A percentile compares a stretch with the other conserved stretches of the same genome.
phyloP scores from a whole-genome alignment of 306 rosid genomes.

The Vigna mungo region DNA sequence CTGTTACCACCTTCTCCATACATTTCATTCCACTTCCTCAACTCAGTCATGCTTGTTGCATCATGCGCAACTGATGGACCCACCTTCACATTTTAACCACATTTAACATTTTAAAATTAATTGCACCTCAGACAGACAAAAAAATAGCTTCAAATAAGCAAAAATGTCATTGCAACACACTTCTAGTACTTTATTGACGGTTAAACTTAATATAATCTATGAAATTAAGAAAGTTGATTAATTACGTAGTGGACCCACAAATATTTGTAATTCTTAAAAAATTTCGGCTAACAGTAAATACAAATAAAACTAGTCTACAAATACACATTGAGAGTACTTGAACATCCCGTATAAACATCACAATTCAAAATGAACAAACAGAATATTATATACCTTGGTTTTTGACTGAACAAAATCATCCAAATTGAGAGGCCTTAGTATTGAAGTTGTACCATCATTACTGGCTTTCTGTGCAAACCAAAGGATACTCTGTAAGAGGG shows the following conservation, averaged over 20 bases:
- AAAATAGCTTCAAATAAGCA: not conserved
- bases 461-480: slow-evolving; percentile 55
- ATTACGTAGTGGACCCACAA: not conserved
- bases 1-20: slow-evolving; percentile 97
- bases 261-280: too few species aligned
- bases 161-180: not conserved
- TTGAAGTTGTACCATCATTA: slow-evolving; percentile 37
- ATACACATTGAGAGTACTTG: slow-evolving; percentile 1
- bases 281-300: not conserved
- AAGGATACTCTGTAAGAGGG: slow-evolving; percentile 9
- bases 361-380: slow-evolving; percentile 10
- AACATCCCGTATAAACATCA: slow-evolving; percentile 15
- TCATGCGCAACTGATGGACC: slow-evolving; percentile 95
- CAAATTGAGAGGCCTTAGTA: slow-evolving; percentile 65
- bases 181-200: too few species aligned
- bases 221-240: not conserved
- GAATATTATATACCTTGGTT: slow-evolving; percentile 65
- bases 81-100: slow-evolving; percentile 57
- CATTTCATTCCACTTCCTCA: slow-evolving; percentile 97
- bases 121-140: not conserved
- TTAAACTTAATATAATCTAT: too few species aligned
- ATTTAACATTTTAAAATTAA: not conserved
- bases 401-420: slow-evolving; percentile 89
- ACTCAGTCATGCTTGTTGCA: slow-evolving; percentile 91
- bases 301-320: not conserved